A percentile compares a stretch with the other conserved stretches of the same genome.
Evolutionary conservation across 352 stramenopile genomes (phyloP).

Genomic region (Aphanomyces cochlioides): DNA sequence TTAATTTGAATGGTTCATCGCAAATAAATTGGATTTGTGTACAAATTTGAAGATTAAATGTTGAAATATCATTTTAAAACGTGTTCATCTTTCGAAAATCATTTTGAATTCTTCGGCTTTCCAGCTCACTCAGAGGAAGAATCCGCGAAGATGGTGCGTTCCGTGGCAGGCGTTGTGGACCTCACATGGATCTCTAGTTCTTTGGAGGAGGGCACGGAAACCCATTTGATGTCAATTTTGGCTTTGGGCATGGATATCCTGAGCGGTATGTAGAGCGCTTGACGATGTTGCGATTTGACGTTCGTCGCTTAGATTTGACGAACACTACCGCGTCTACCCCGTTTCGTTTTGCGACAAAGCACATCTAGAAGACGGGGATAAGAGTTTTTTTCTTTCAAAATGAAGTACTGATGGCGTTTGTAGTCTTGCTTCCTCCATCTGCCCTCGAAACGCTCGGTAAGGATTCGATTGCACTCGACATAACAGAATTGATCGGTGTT

Average conservation of each 20-base stretch:
- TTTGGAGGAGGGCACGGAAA: slow-evolving; percentile 70
- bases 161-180: too few species aligned
- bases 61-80: too few species aligned
- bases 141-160: background rate
- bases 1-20: too few species aligned
- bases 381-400: slow-evolving; percentile 52
- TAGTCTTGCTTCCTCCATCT: slow-evolving; percentile 95
- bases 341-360: slow-evolving; percentile 85
- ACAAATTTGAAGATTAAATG: too few species aligned
- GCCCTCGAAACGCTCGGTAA: slow-evolving; percentile 94
- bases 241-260: slow-evolving; percentile 61
- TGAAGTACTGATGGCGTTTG: slow-evolving; percentile 6
- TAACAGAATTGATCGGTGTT: slow-evolving; percentile 31
- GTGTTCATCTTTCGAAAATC: too few species aligned
- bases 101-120: too few species aligned
- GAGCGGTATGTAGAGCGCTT: slow-evolving; percentile 40
- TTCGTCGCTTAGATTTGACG: slow-evolving; percentile 57
- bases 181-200: background rate
- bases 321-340: slow-evolving; percentile 83
- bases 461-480: slow-evolving; percentile 17
- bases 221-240: slow-evolving; percentile 79
- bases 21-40: too few species aligned
- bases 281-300: background rate
- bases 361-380: slow-evolving; percentile 85
- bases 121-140: too few species aligned